Percentiles rank a stretch among this genome's conserved stretches.
phyloP scores from a whole-genome alignment of 2,329 filamentous ascomycete genomes.

The Fusarium siculi region DNA sequence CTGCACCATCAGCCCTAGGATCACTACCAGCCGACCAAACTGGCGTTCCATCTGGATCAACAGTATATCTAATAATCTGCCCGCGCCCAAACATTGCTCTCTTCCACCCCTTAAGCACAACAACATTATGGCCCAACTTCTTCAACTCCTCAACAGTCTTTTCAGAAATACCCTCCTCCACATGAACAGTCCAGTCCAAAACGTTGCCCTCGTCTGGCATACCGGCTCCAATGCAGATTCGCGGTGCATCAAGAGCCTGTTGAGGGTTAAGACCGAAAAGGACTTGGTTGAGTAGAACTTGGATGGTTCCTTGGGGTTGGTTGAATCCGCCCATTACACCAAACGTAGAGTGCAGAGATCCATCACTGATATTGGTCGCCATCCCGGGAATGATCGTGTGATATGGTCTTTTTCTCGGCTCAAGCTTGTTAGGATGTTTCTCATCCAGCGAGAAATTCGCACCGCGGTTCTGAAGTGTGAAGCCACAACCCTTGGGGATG shows the following conservation, averaged over 20 bases:
- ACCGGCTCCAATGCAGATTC: conserved; percentile 86
- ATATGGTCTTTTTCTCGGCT: conserved; percentile 88
- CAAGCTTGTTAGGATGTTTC: conserved; percentile 82
- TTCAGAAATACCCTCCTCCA: conserved; percentile 84
- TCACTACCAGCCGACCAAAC: conserved; percentile 94
- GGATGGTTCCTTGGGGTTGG: conserved; percentile 96
- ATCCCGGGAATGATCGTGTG: conserved; percentile 97
- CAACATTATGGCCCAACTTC: conserved; percentile 77
- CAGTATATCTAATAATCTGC: conserved; percentile 82
- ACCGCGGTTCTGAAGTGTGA: conserved; percentile 93
- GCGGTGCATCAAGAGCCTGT: conserved; percentile 87
- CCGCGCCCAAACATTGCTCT: conserved; percentile 84
- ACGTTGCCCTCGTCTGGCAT: conserved; percentile 70
- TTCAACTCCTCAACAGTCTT: conserved; percentile 74
- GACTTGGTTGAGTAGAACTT: conserved; percentile 90
- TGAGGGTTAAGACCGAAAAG: conserved; percentile 86
- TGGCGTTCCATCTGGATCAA: conserved; percentile 75
- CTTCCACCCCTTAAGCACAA: conserved; percentile 72
- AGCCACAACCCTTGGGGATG: conserved; percentile 86
- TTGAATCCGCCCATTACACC: conserved; percentile 99
- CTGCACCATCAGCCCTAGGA: conserved; percentile 81
- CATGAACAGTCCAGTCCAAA: conserved; percentile 72
- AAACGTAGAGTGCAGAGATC: conserved; percentile 83
- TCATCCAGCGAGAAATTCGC: conserved; percentile 81
- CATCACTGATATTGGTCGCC: conserved; percentile 80